These are phyloP conservation scores for Talaromyces piceae DNA, from an alignment of 2,329 filamentous ascomycete species.

Conservation along the genomic window DNA sequence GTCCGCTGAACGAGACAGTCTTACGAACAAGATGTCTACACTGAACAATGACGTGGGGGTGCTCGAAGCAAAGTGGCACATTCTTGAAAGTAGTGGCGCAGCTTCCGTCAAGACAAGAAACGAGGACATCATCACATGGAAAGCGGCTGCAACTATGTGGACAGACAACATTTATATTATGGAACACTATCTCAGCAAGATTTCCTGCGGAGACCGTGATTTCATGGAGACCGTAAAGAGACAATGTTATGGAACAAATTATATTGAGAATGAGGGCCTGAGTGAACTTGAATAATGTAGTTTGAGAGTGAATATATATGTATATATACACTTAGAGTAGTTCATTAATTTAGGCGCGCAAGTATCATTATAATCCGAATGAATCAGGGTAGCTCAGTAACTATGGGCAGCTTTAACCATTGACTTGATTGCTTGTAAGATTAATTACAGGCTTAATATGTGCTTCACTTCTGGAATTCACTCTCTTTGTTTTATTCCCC, in stretches of 20 bases:
- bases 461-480: too few species aligned
- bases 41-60: slow-evolving; percentile 24
- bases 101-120: slow-evolving; percentile 25
- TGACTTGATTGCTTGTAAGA: too few species aligned
- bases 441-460: too few species aligned
- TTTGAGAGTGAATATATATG: not conserved
- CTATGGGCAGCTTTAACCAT: too few species aligned
- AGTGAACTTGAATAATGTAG: slow-evolving; percentile 26
- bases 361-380: too few species aligned
- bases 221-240: slow-evolving; percentile 36
- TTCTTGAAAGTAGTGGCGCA: slow-evolving; percentile 22
- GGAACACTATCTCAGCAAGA: slow-evolving; percentile 32
- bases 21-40: slow-evolving; percentile 17
- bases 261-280: slow-evolving; percentile 47
- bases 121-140: slow-evolving; percentile 27
- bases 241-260: slow-evolving; percentile 48
- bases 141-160: slow-evolving; percentile 28
- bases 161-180: slow-evolving; percentile 40
- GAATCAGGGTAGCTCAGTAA: too few species aligned
- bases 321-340: not conserved
- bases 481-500: too few species aligned
- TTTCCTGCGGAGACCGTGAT: slow-evolving; percentile 38
- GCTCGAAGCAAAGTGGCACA: slow-evolving; percentile 30
- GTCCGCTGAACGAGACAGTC: slow-evolving; percentile 12
- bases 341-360: too few species aligned